Evolutionary conservation across 148 eudicot genomes (phyloP), one percentile per base, ranked within the genome.

Genomic region (Heliamphora exappendiculata): DNA sequence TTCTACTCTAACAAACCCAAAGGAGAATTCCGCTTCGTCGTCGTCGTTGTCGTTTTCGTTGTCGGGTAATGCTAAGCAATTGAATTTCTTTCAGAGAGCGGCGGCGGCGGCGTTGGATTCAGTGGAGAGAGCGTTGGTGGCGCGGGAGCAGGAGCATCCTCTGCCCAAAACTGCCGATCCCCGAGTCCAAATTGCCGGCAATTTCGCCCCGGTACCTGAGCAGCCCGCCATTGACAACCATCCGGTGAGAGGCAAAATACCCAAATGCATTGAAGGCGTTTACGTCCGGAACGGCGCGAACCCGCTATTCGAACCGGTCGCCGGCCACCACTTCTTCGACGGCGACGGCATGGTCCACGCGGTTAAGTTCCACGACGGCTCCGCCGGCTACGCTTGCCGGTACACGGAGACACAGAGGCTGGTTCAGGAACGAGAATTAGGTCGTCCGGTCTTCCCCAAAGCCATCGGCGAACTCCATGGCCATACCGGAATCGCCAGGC

Each of bases 301-400:
- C 82, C 93, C 93, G 0, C 77, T 85, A 0, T 80, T 80, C 69
- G 81, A 82, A 9, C 91, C 93, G 1, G 47, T 70, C 1, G 82
- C 88, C 37, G 93, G 93, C 6, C 93, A 90, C 70, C 93, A 90
- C 72, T 85, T 90, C 58, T 90, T 90, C 41, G 93, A 90, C 69
- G 91, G 91, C 0, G 93, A 90, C 29, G 93, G 93, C 0, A 90
- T 90, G 93, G 79, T 90, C 34, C 91, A 88, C 71, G 87, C 93
- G 9, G 90, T 90, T 1, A 39, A 47, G 3, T 83, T 90, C 66
- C 39, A 74, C 0, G 41, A 77, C 51, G 89, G 89, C 4, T 57
- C 76, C 3, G 84, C 72, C 5, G 74, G 78, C 45, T 82, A 82
- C 37, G 67, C 72, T 19, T 82, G 84, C 81, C 74, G 81, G 44